Evolutionary conservation across 2,329 filamentous ascomycete genomes (phyloP), one percentile per base, ranked within the genome.

Genomic region (Paraphoma sp.): DNA sequence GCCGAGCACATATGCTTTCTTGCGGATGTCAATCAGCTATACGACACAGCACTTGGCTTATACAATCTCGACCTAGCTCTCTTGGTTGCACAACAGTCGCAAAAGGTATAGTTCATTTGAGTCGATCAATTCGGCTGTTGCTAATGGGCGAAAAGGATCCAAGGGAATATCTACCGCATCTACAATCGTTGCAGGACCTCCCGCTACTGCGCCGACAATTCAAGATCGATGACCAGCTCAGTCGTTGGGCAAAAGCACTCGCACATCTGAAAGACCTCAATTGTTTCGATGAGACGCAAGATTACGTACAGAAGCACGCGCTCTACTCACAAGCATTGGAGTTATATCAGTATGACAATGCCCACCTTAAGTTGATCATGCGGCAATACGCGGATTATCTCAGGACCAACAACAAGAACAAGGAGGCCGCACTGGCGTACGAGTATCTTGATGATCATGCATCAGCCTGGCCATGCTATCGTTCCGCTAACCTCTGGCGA

Each of bases 1-100:
- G 89, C 97, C 18, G 93, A 97, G 73, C 95, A 99, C 71, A 97
- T 99, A 57, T 98, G 93, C 82, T 99, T 99, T 82, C 84, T 99
- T 42, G 92, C 93, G 0, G 95, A 99, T 76, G 90, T 96, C 45
- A 96, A 97, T 74, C 88, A 88, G 40, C 85, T 99, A 0, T 99
- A 97, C 69, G 92, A 97, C 59, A 89, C 93, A 57, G 91, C 95
- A 0, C 82, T 99, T 1, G 93, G 93, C 1, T 82, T 98, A 2
- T 99, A 99, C 73, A 89, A 98, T 69, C 85, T 99, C 2, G 92
- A 97, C 10, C 86, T 99, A 7, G 89, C 94, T 3, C 83, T 99
- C 10, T 82, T 97, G 6, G 91, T 99, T 11, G 95, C 95, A 0
- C 95, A 99, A 71, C 93, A 97, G 72, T 95, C 93, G 0, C 95